Percentiles rank a stretch among this genome's conserved stretches.
Evolutionary conservation across 1,284 basidiomycete genomes (phyloP).

Genomic region (Polyporus tsugae): DNA sequence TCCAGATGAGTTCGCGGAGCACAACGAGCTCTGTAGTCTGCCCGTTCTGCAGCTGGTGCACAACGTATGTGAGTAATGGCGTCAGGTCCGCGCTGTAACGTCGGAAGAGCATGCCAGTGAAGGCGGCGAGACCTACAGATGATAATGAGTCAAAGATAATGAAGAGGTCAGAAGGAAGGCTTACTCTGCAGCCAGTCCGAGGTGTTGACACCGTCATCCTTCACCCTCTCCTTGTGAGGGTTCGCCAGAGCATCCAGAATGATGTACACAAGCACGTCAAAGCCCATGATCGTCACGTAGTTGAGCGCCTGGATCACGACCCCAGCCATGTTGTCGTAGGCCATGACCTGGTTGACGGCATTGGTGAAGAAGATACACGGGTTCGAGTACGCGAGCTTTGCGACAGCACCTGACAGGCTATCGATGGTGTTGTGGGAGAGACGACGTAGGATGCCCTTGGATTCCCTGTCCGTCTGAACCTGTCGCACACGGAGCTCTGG

Average conservation of each 20-base stretch:
- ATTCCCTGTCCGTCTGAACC: conserved; percentile 78
- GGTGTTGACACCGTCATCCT: conserved; percentile 92
- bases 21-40: conserved; percentile 93
- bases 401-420: conserved; percentile 86
- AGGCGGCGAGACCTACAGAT: conserved; percentile 82
- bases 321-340: conserved; percentile 93
- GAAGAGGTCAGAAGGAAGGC: conserved; percentile 41
- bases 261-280: conserved; percentile 92
- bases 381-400: conserved; percentile 94
- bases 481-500: conserved; percentile 78
- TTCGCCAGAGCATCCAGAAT: conserved; percentile 91
- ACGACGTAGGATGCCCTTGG: conserved; percentile 83
- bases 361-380: conserved; percentile 92
- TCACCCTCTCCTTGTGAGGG: conserved; percentile 85
- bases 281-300: conserved; percentile 92
- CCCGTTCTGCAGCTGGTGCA: conserved; percentile 87
- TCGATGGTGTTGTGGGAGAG: conserved; percentile 87
- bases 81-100: conserved; percentile 87
- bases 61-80: conserved; percentile 89
- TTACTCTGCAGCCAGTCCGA: conserved; percentile 94
- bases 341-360: conserved; percentile 94
- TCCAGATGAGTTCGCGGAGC: conserved; percentile 90
- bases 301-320: conserved; percentile 92
- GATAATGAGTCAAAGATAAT: conserved; percentile 27
- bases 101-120: conserved; percentile 92